A percentile compares a stretch with the other conserved stretches of the same genome.
These are phyloP conservation scores for Glomus cerebriforme DNA, from an alignment of 192 early-diverging fungal genomes.

Conservation along the genomic window DNA sequence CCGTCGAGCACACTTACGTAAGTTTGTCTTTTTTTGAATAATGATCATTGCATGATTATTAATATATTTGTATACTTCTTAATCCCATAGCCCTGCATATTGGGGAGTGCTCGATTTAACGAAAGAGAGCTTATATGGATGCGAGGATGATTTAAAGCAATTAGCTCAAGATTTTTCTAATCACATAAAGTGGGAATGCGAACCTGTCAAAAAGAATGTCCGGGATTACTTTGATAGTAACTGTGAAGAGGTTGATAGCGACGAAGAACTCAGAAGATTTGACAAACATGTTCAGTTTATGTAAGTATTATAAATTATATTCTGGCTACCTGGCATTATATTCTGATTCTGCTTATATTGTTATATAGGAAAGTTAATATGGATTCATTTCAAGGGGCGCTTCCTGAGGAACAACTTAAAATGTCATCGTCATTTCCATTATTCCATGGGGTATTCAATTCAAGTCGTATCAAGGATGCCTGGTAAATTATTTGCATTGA, in stretches of 20 bases:
- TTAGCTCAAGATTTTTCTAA: conserved; percentile 16
- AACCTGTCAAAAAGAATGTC: not conserved
- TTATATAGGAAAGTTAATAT: conserved; percentile 16
- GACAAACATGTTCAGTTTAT: conserved; percentile 12
- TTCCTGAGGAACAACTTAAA: conserved; percentile 10
- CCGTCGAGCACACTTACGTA: not conserved
- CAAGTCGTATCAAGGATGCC: not conserved
- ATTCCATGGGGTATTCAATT: conserved; percentile 11
- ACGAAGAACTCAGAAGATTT: conserved; percentile 1
- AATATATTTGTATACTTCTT: not conserved
- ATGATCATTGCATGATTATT: not conserved
- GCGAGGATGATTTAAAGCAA: not conserved
- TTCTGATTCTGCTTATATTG: conserved; percentile 15
- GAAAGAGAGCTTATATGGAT: conserved; percentile 5
- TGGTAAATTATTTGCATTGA: conserved; percentile 2
- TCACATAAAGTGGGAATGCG: conserved; percentile 21
- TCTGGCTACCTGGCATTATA: not conserved
- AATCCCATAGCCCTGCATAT: conserved; percentile 1
- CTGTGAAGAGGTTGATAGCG: not conserved
- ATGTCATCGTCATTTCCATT: not conserved
- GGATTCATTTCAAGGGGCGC: not conserved
- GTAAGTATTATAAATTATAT: conserved; percentile 23
- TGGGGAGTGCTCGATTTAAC: not conserved
- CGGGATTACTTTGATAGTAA: conserved; percentile 21
- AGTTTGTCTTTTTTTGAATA: not conserved